Percentiles rank a stretch among this genome's conserved stretches.
Evolutionary conservation across 345 rosid genomes (phyloP).

Genomic region (Dovyalis caffra): DNA sequence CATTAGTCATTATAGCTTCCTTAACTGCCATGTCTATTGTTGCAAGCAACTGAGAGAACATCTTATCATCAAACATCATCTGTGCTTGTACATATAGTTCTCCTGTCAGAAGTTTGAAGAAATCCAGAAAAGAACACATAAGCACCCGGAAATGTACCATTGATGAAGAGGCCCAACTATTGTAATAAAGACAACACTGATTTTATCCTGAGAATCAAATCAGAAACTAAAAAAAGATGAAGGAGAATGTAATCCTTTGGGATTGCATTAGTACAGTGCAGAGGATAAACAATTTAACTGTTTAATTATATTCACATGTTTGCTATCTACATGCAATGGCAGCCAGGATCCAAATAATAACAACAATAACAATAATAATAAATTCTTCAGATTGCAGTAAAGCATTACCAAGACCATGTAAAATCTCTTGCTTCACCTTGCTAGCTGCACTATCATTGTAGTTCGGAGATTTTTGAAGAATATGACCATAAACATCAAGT

Average conservation of each 20-base stretch:
- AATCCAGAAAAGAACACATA: slow-evolving; percentile 17
- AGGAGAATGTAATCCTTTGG: neutral
- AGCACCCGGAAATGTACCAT: slow-evolving; percentile 7
- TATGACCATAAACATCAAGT: slow-evolving; percentile 74
- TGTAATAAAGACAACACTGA: neutral
- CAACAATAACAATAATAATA: neutral
- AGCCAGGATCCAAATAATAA: neutral
- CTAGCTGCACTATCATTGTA: slow-evolving; percentile 50
- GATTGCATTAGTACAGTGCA: neutral
- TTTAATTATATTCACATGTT: neutral
- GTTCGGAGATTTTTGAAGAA: slow-evolving; percentile 68
- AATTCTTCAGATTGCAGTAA: slow-evolving; percentile 5
- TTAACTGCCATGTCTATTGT: slow-evolving; percentile 65
- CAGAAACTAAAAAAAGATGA: neutral
- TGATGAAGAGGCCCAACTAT: neutral
- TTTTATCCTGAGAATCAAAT: slow-evolving; percentile 4
- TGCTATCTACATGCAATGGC: neutral
- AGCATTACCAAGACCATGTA: slow-evolving; percentile 82
- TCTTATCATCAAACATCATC: slow-evolving; percentile 75
- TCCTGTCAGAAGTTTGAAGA: slow-evolving; percentile 50
- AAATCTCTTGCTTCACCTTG: slow-evolving; percentile 91
- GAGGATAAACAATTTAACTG: neutral
- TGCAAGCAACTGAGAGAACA: slow-evolving; percentile 74
- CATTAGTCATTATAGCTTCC: slow-evolving; percentile 48
- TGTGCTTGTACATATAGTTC: slow-evolving; percentile 82